Evolutionary conservation across 2,329 filamentous ascomycete genomes (phyloP).

Genomic region (Fusarium albidum): DNA sequence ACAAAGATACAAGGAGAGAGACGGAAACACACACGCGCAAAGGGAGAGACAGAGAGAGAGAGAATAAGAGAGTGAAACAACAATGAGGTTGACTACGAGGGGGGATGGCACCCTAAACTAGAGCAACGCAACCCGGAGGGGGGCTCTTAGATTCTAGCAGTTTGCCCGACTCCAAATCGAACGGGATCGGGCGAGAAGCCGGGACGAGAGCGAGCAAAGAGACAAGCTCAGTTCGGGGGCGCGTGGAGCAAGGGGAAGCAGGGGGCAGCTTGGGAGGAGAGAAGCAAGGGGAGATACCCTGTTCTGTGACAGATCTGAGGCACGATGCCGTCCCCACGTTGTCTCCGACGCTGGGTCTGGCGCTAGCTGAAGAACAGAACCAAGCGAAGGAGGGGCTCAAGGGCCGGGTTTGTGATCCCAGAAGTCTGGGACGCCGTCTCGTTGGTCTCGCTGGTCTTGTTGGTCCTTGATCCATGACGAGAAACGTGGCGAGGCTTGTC

Average conservation of each 20-base stretch:
- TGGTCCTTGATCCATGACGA: constrained; percentile 13
- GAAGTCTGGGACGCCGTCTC: constrained; percentile 29
- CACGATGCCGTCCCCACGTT: constrained; percentile 44
- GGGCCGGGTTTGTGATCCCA: constrained; percentile 25
- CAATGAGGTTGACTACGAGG: constrained; percentile 21
- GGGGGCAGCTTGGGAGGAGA: constrained; percentile 31
- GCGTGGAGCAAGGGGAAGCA: constrained; percentile 26
- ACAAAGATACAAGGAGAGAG: constrained; percentile 27
- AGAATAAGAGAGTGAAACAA: constrained; percentile 32
- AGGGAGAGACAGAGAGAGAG: constrained; percentile 25
- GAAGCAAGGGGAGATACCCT: constrained; percentile 44
- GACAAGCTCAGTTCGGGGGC: constrained; percentile 30
- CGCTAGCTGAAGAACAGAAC: constrained; percentile 16
- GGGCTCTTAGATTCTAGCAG: constrained; percentile 33
- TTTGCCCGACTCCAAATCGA: constrained; percentile 36
- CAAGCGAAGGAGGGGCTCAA: not conserved
- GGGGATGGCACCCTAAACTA: constrained; percentile 27
- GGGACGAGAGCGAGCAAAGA: constrained; percentile 23
- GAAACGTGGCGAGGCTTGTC: constrained; percentile 7
- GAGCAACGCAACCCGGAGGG: constrained; percentile 23
- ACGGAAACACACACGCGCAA: constrained; percentile 27
- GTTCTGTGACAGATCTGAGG: constrained; percentile 59
- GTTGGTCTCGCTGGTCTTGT: constrained; percentile 1
- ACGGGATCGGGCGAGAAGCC: constrained; percentile 24
- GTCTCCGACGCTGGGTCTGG: constrained; percentile 29